These are phyloP conservation scores for Leccinum fallax DNA, from an alignment of 1,284 basidiomycete species.

Conservation along the genomic window DNA sequence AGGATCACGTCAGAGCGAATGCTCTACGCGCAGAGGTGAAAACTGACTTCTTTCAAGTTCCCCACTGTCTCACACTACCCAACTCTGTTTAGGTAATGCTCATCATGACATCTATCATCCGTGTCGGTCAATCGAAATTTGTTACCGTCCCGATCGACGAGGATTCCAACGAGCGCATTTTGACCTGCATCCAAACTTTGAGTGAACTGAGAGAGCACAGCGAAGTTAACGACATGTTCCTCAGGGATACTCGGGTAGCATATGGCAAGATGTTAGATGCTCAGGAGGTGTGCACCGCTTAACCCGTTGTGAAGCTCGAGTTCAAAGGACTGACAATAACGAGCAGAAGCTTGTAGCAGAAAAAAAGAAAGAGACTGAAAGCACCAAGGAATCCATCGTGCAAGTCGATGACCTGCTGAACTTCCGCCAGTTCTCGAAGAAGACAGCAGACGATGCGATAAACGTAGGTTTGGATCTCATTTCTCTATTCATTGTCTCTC, in stretches of 20 bases:
- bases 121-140: conserved; percentile 97
- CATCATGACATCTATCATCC: conserved; percentile 96
- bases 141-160: conserved; percentile 95
- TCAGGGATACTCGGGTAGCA: conserved; percentile 90
- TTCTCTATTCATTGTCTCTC: neutral
- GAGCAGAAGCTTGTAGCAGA: conserved; percentile 78
- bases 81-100: conserved; percentile 76
- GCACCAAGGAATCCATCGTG: conserved; percentile 70
- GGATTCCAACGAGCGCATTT: conserved; percentile 95
- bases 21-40: conserved; percentile 82
- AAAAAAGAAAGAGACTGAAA: conserved; percentile 79
- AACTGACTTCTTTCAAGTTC: neutral
- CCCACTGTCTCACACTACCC: neutral
- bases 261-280: conserved; percentile 94
- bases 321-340: neutral
- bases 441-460: conserved; percentile 76
- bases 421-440: conserved; percentile 96
- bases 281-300: conserved; percentile 68
- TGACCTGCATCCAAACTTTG: conserved; percentile 95
- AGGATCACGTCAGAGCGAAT: conserved; percentile 65
- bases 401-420: conserved; percentile 93
- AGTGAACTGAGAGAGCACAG: conserved; percentile 70
- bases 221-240: conserved; percentile 83
- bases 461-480: conserved; percentile 60
- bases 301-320: neutral